Evolutionary conservation across 495 filamentous ascomycete species (phyloP).

Genomic region (Penicillium samsonianum): DNA sequence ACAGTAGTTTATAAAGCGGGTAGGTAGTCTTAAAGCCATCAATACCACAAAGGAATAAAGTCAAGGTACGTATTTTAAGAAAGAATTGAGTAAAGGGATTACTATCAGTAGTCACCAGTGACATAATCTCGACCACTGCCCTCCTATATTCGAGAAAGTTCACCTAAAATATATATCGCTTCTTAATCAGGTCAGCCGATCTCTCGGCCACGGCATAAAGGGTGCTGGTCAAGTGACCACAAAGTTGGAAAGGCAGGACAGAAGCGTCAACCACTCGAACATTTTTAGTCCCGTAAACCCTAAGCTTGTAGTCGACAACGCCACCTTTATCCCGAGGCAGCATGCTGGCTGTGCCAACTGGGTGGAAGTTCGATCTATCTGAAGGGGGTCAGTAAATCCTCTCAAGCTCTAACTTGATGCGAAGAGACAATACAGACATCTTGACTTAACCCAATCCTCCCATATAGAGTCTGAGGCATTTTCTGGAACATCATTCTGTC

Average conservation of each 20-base stretch:
- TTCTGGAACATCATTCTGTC: slow-evolving; percentile 18
- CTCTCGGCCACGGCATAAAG: slow-evolving; percentile 63
- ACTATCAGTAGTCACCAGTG: too few species aligned
- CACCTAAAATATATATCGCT: slow-evolving; percentile 18
- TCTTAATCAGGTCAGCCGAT: slow-evolving; percentile 45
- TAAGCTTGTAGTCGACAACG: slow-evolving; percentile 43
- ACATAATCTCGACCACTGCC: too few species aligned
- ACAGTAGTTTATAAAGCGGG: too few species aligned
- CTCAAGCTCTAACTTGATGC: too few species aligned
- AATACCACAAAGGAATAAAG: too few species aligned
- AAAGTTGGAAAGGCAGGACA: slow-evolving; percentile 57
- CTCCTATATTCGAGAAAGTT: too few species aligned
- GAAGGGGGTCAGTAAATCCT: slow-evolving; percentile 18
- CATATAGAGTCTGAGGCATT: slow-evolving; percentile 21
- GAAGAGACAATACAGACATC: slow-evolving; percentile 23
- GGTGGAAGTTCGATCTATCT: slow-evolving; percentile 41
- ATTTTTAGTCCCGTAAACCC: slow-evolving; percentile 50
- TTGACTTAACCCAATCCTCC: slow-evolving; percentile 22
- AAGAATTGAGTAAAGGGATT: too few species aligned
- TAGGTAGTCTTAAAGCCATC: too few species aligned
- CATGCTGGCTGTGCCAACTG: slow-evolving; percentile 56
- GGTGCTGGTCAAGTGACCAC: slow-evolving; percentile 51
- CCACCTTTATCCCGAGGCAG: slow-evolving; percentile 55
- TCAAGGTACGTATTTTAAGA: too few species aligned
- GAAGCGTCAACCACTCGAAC: slow-evolving; percentile 57